Evolutionary conservation across 2,329 filamentous ascomycete genomes (phyloP).

Genomic region (Pestalotiopsis sp.): DNA sequence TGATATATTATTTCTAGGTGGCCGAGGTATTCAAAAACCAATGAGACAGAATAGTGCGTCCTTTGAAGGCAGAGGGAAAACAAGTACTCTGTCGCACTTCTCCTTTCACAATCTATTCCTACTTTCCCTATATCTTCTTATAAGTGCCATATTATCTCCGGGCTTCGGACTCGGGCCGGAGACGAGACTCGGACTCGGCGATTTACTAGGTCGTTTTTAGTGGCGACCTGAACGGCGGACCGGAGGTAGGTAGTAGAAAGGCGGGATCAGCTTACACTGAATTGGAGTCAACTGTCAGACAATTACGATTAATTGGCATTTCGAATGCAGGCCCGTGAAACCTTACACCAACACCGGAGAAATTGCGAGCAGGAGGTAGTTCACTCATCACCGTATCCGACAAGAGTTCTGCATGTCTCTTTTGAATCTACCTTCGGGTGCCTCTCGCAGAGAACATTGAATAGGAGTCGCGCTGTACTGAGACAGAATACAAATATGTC

Average conservation of each 20-base stretch:
- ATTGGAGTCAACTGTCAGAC: neutral
- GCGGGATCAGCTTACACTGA: neutral
- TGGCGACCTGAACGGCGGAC: neutral
- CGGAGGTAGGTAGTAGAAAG: neutral
- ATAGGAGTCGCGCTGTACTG: neutral
- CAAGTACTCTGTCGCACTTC: too few relatives aligned
- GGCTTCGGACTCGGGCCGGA: neutral
- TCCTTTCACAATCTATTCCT: too few relatives aligned
- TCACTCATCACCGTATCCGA: too few relatives aligned
- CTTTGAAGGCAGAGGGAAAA: neutral
- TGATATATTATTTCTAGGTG: neutral
- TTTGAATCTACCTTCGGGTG: too few relatives aligned
- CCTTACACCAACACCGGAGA: too few relatives aligned
- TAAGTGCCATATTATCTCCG: neutral
- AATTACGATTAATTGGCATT: too few relatives aligned
- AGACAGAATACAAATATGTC: neutral
- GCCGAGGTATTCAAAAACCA: neutral
- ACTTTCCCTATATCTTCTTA: too few relatives aligned
- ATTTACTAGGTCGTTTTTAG: neutral
- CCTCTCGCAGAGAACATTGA: too few relatives aligned
- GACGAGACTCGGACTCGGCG: neutral
- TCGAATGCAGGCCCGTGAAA: too few relatives aligned
- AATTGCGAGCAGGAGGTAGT: too few relatives aligned
- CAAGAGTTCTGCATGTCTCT: too few relatives aligned
- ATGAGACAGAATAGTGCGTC: neutral